Percentiles rank a stretch among this genome's conserved stretches.
These are phyloP conservation scores for Blastobotrys attinorum DNA, from an alignment of 805 yeast genomes.

Conservation along the genomic window DNA sequence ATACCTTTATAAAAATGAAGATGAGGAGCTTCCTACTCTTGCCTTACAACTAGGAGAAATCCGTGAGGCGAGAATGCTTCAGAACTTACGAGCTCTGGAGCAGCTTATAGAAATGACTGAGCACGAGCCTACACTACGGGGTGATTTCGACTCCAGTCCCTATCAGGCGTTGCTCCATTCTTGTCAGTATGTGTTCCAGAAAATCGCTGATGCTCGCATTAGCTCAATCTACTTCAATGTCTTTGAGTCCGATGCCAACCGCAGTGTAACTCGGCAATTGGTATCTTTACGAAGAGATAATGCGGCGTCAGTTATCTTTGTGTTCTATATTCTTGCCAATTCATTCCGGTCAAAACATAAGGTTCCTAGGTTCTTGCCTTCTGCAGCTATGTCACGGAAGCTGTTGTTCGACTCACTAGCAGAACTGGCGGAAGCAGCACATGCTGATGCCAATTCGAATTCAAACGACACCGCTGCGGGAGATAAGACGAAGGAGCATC, in stretches of 20 bases:
- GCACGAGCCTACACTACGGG: conserved; percentile 32
- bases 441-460: background rate
- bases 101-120: conserved; percentile 31
- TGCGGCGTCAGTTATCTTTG: conserved; percentile 38
- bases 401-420: conserved; percentile 35
- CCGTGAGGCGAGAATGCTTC: conserved; percentile 42
- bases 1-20: conserved; percentile 39
- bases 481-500: conserved; percentile 17
- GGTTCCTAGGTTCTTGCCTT: conserved; percentile 40
- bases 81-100: conserved; percentile 34
- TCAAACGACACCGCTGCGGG: conserved; percentile 5
- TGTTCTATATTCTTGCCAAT: conserved; percentile 37
- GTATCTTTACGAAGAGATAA: conserved; percentile 40
- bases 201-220: conserved; percentile 41
- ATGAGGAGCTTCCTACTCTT: conserved; percentile 40
- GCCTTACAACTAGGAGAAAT: conserved; percentile 38
- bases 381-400: conserved; percentile 36
- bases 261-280: conserved; percentile 33
- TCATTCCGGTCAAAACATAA: conserved; percentile 32
- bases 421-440: conserved; percentile 15
- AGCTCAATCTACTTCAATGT: conserved; percentile 41
- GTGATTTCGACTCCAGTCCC: conserved; percentile 28
- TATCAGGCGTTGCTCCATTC: conserved; percentile 31
- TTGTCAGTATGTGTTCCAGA: conserved; percentile 36
- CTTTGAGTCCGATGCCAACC: conserved; percentile 36